These are phyloP conservation scores for Tephrocybe sp. DNA, from an alignment of 768 basidiomycete species.

Conservation along the genomic window DNA sequence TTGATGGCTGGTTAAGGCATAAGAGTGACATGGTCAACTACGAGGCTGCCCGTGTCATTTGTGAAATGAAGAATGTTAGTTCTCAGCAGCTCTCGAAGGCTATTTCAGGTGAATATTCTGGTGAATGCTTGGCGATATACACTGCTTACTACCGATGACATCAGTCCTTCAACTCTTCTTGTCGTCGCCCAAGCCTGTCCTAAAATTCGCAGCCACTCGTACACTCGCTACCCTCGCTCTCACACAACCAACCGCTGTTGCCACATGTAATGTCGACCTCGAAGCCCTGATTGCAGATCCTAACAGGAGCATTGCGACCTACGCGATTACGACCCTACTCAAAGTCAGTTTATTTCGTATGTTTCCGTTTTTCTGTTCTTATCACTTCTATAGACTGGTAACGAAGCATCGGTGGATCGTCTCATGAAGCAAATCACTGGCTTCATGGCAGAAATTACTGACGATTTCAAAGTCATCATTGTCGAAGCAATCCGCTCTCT, in stretches of 20 bases:
- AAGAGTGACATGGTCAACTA: conserved; percentile 99
- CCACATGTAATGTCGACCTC: conserved; percentile 92
- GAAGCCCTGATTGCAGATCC: conserved; percentile 94
- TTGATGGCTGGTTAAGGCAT: conserved; percentile 94
- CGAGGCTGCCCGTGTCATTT: conserved; percentile 95
- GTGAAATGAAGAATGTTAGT: conserved; percentile 88
- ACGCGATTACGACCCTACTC: conserved; percentile 96
- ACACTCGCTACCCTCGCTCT: conserved; percentile 89
- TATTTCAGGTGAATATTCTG: conserved; percentile 72
- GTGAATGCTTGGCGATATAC: conserved; percentile 2
- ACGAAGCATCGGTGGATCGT: conserved; percentile 97
- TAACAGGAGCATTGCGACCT: conserved; percentile 95
- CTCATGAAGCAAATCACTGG: conserved; percentile 99
- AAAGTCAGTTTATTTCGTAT: conserved; percentile 53
- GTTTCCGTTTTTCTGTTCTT: not conserved
- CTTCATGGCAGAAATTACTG: conserved; percentile 99
- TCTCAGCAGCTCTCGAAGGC: conserved; percentile 78
- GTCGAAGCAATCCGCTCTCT: conserved; percentile 98
- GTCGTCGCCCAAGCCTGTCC: conserved; percentile 88
- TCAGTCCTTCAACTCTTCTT: conserved; percentile 93
- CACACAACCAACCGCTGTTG: conserved; percentile 81
- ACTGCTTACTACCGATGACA: conserved; percentile 7
- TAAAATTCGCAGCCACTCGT: conserved; percentile 97
- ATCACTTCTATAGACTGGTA: conserved; percentile 70
- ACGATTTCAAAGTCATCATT: conserved; percentile 99